These are phyloP conservation scores for Silene noctiflora DNA, from an alignment of 179 eudicot genomes.

Conservation along the genomic window DNA sequence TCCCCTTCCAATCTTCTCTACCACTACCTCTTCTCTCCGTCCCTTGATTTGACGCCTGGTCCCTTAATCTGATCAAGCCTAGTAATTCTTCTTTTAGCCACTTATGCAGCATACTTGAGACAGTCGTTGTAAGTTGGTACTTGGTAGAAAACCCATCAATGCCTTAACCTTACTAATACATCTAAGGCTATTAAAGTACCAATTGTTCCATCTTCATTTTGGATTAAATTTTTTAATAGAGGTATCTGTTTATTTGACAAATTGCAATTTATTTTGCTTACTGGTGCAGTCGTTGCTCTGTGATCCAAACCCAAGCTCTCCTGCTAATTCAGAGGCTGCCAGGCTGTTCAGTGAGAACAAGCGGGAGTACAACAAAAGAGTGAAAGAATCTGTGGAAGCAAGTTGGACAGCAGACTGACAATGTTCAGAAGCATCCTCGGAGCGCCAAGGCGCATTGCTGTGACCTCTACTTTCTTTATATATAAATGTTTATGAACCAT, in stretches of 20 bases:
- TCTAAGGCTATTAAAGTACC: neutral
- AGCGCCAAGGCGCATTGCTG: constrained; percentile 16
- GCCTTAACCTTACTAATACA: neutral
- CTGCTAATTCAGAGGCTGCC: constrained; percentile 74
- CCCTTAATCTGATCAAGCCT: neutral
- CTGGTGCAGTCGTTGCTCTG: constrained; percentile 57
- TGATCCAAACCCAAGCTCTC: constrained; percentile 72
- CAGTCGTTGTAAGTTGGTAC: neutral
- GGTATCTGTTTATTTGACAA: neutral
- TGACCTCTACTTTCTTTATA: constrained; percentile 9
- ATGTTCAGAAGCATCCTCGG: constrained; percentile 10
- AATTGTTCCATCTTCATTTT: neutral
- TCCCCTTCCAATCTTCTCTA: neutral
- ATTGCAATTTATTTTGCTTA: neutral
- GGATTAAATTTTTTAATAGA: neutral
- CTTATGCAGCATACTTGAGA: neutral
- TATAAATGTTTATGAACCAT: neutral
- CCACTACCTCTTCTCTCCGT: neutral
- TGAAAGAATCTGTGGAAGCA: constrained; percentile 53
- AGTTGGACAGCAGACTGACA: constrained; percentile 66
- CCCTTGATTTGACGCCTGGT: neutral
- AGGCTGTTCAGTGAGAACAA: constrained; percentile 59
- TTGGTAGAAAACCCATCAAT: no score
- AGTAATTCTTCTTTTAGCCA: neutral
- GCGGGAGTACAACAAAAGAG: constrained; percentile 49